Base-by-base conservation (phyloP, 352 stramenopile species). In the Phytopythium oedochilum region DNA sequence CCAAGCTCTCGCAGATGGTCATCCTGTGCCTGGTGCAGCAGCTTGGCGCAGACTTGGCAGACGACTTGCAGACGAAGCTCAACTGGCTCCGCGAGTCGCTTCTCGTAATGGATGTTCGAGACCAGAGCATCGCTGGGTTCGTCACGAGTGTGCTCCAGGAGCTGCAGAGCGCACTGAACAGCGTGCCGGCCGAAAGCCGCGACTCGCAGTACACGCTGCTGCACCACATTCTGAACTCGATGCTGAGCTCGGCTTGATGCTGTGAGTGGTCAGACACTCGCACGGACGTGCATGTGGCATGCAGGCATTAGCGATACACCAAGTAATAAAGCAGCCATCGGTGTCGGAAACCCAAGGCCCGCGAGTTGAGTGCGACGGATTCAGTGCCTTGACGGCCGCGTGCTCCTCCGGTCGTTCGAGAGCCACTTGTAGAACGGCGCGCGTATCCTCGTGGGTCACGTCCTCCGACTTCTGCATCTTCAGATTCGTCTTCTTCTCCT, bases 11-110 rank as follows among this genome's bases (percentile, higher is more conserved):
- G 54, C 84, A 94, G 60, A 91, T 92, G 81, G 61, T 92, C 61
- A 83, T 94, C 47, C 59, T 94, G 54, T 94, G 84, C 43, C 68
- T 94, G 17, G 84, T 94, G 25, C 84, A 94, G 62, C 84, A 94
- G 42, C 70, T 94, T 32, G 84, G 84, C 26, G 78, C 81, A 1
- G 82, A 92, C 28, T 53, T 92, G 8, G 69, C 57, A 1, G 77
- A 89, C 53, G 77, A 91, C 34, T 47, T 89, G 28, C 53, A 76
- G 50, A 79, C 84, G 26, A 91, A 89, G 63, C 61, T 94, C 3
- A 67, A 72, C 45, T 94, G 84, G 84, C 60, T 94, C 57, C 79
- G 79, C 25, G 84, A 92, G 61, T 87, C 79, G 26, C 68, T 94
- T 32, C 58, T 94, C 25, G 79, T 92, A n/a, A 91, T 92, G 82